phyloP scores from a whole-genome alignment of 768 basidiomycete genomes.

The Trichaptum fuscoviolaceum region DNA sequence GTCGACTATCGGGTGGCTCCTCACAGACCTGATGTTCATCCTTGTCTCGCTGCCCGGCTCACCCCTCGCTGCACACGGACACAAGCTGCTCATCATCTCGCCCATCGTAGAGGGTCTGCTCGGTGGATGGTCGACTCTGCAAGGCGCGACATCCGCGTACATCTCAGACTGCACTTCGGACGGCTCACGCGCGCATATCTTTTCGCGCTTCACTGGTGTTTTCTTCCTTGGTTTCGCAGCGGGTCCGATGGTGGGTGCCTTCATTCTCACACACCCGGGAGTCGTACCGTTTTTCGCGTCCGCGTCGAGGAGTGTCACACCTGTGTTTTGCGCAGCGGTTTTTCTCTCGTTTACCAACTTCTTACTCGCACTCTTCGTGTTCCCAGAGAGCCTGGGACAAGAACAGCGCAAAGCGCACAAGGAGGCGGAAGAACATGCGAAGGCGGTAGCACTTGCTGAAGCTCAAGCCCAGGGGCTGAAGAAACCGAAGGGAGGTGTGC shows the following conservation, averaged over 20 bases:
- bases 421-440: constrained; percentile 14
- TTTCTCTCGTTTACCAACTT: constrained; percentile 42
- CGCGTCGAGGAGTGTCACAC: constrained; percentile 34
- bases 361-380: constrained; percentile 52
- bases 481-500: constrained; percentile 19
- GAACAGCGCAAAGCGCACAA: constrained; percentile 20
- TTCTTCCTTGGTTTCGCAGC: constrained; percentile 71
- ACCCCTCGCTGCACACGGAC: constrained; percentile 56
- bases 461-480: constrained; percentile 19
- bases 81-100: constrained; percentile 69
- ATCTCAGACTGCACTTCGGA: constrained; percentile 78
- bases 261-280: constrained; percentile 42
- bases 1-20: constrained; percentile 62
- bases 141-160: constrained; percentile 60
- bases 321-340: constrained; percentile 51
- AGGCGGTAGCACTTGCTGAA: constrained; percentile 28
- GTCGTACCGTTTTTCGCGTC: constrained; percentile 30
- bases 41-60: constrained; percentile 68
- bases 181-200: constrained; percentile 65
- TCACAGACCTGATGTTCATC: constrained; percentile 76
- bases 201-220: constrained; percentile 60
- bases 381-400: constrained; percentile 44
- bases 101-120: constrained; percentile 76
- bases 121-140: constrained; percentile 70
- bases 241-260: constrained; percentile 67